Evolutionary conservation across 1,139 yeast species (phyloP).

Genomic region (Trichomonascaceae sp.): DNA sequence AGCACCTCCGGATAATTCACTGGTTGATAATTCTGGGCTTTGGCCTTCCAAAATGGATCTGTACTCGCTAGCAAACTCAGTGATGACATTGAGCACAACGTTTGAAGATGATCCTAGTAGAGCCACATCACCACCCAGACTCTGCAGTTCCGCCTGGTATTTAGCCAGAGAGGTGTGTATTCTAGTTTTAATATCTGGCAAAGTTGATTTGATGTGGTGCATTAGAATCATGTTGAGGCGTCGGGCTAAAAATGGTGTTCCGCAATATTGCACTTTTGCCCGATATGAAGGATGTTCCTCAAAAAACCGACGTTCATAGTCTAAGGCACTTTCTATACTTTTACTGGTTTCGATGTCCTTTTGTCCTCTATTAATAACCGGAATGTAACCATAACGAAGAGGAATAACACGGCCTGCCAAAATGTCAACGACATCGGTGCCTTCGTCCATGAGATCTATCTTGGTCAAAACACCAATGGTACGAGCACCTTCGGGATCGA

Average conservation of each 20-base stretch:
- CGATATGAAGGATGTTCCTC: slow-evolving; percentile 90
- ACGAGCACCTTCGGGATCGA: slow-evolving; percentile 94
- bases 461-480: slow-evolving; percentile 96
- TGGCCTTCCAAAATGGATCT: slow-evolving; percentile 91
- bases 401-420: slow-evolving; percentile 96
- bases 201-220: slow-evolving; percentile 89
- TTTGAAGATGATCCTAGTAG: slow-evolving; percentile 84
- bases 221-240: slow-evolving; percentile 83
- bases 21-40: slow-evolving; percentile 72
- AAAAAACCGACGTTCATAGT: slow-evolving; percentile 72
- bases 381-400: slow-evolving; percentile 91
- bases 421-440: slow-evolving; percentile 96
- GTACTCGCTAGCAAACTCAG: slow-evolving; percentile 89
- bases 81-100: slow-evolving; percentile 82
- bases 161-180: slow-evolving; percentile 86
- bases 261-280: slow-evolving; percentile 89
- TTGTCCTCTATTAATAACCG: slow-evolving; percentile 97
- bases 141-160: slow-evolving; percentile 70
- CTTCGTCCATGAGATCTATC: slow-evolving; percentile 96
- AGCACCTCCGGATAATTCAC: slow-evolving; percentile 92
- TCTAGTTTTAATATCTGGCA: slow-evolving; percentile 91
- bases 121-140: slow-evolving; percentile 76
- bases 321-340: slow-evolving; percentile 81
- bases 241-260: slow-evolving; percentile 94
- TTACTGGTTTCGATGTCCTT: slow-evolving; percentile 84